A percentile compares a stretch with the other conserved stretches of the same genome.
Conservation (phyloP, 176 grass and related monocot genomes). For the Aegilops sharonensis region DNA sequence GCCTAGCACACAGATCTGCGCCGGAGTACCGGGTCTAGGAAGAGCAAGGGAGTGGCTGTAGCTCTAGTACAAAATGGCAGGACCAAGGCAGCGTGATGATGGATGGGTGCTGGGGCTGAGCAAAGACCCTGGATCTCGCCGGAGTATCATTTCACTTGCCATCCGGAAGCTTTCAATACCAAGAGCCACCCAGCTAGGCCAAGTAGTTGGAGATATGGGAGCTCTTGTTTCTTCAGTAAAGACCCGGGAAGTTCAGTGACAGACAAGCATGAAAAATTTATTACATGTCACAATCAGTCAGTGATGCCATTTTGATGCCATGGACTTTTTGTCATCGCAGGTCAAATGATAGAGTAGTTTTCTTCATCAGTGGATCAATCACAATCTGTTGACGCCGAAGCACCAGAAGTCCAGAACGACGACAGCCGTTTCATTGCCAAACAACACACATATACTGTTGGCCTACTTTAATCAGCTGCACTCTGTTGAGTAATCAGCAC, state of each 20-base stretch:
- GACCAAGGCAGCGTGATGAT: background rate
- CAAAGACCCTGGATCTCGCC: background rate
- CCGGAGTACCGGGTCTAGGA: background rate
- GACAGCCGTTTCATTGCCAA: background rate
- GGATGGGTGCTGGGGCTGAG: background rate
- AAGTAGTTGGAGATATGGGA: background rate
- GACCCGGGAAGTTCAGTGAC: background rate
- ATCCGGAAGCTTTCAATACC: background rate
- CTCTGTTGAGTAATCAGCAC: background rate
- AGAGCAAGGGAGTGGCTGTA: background rate
- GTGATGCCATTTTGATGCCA: background rate
- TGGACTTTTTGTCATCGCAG: background rate
- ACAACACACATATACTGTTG: background rate
- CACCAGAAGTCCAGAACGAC: no score
- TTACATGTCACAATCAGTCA: background rate
- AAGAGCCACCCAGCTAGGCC: no score
- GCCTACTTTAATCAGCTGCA: background rate
- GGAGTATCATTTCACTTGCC: background rate
- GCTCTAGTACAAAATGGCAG: background rate
- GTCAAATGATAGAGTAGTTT: background rate
- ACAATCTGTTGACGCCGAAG: no score
- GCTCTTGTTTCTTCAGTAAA: background rate
- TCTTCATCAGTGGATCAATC: no score
- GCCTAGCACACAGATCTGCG: no score
- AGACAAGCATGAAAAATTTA: background rate